Evolutionary conservation across 1,284 basidiomycete species (phyloP), one percentile per base, ranked within the genome.

Genomic region (Tremellales sp.): DNA sequence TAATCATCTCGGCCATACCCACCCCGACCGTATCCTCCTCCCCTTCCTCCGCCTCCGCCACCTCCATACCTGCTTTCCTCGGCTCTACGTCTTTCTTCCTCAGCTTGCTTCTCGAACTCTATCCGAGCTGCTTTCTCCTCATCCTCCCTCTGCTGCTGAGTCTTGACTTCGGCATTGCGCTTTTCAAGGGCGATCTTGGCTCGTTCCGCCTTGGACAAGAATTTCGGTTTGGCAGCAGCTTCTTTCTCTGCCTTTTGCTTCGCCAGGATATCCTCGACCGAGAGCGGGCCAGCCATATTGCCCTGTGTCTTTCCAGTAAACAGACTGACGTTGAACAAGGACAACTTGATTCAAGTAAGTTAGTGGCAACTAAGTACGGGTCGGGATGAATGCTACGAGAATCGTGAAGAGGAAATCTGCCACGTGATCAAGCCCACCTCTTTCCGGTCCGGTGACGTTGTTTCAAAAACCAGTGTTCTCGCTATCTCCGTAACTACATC

Each of bases 221-320:
- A 64, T 25, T 61, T 64, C 17, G 61, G 64, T 59, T 90, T 93
- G 45, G 89, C 77, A 45, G 90, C 87, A 2, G 86, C 87, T 58
- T 93, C 90, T 63, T 85, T 89, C 68, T 93, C 90, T 36, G 80
- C 81, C 58, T 82, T 84, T 75, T 97, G 92, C 73, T 86, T 87
- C 61, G 86, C 83, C 13, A 97, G 78, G 52, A 96, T 76, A 39
- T 82, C 81, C 67, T 94, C 89, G 56, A 94, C 73, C 13, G 68
- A 71, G 12, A 75, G 56, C 1, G 73, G 73, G 3, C 61, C 63
- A 23, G 65, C 58, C 65, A 67, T 67, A 15, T 25, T 57, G 33
- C 29, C 29, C 8, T 8, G 29, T n/a, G n/a, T n/a, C n/a, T n/a
- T n/a, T n/a, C n/a, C n/a, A n/a, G n/a, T n/a, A n/a, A n/a, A n/a